Evolutionary conservation across 768 basidiomycete species (phyloP).

Genomic region (Strobilomyces confusus): DNA sequence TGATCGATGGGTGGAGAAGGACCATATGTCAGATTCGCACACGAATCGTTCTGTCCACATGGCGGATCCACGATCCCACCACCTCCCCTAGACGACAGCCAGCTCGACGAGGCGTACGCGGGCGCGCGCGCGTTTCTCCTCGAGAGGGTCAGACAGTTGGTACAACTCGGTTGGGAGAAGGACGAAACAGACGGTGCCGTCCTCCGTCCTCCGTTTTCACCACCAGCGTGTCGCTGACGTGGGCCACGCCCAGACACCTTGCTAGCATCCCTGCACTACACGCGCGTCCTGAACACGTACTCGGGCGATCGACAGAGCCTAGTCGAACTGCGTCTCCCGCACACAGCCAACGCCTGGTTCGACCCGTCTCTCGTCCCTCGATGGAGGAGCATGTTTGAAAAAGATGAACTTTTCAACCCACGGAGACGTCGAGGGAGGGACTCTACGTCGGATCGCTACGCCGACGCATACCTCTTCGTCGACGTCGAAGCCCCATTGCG

Average conservation of each 20-base stretch:
- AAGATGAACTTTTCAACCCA: neutral
- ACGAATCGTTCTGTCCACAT: neutral
- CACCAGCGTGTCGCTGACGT: neutral
- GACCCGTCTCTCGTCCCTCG: neutral
- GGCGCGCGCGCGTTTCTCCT: neutral
- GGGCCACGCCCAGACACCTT: neutral
- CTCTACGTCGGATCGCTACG: neutral
- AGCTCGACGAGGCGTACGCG: neutral
- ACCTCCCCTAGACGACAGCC: neutral
- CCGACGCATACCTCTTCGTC: slow-evolving; percentile 5
- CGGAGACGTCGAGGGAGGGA: neutral
- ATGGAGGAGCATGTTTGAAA: slow-evolving; percentile 3
- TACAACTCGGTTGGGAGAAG: neutral
- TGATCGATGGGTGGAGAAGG: slow-evolving; percentile 7
- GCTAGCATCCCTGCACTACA: neutral
- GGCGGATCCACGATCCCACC: neutral
- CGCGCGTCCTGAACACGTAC: neutral
- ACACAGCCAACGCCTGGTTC: neutral
- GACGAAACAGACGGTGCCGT: neutral
- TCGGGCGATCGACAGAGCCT: neutral
- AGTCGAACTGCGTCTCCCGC: slow-evolving; percentile 2
- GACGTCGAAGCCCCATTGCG: slow-evolving; percentile 2
- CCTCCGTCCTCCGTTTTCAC: neutral
- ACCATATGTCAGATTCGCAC: slow-evolving; percentile 3
- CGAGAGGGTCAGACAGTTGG: neutral